These are phyloP conservation scores for Zea luxurians DNA, from an alignment of 176 grass and related monocot species.

Conservation along the genomic window DNA sequence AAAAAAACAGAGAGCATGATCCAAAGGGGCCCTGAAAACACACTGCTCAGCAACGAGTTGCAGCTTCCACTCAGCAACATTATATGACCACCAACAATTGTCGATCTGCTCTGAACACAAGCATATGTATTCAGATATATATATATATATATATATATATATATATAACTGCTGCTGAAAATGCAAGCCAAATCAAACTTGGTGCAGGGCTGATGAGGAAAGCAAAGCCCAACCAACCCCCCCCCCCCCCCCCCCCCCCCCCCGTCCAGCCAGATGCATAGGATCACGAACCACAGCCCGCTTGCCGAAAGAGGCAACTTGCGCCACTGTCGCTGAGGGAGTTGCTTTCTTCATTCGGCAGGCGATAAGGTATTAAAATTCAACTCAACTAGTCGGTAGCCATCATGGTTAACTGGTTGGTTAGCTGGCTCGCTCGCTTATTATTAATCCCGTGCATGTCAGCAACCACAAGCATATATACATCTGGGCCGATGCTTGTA, in stretches of 20 bases:
- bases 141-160: too few relatives aligned
- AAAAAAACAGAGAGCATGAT: too few relatives aligned
- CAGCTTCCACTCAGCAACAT: not conserved
- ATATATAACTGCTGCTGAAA: not conserved
- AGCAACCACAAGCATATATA: not conserved
- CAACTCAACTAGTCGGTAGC: not conserved
- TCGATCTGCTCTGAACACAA: not conserved
- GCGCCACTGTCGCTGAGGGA: not conserved
- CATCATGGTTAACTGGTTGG: not conserved
- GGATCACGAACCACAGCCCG: not conserved
- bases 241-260: too few relatives aligned
- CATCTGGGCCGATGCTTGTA: not conserved
- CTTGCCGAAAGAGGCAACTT: conserved; percentile 33
- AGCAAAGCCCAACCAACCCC: not conserved
- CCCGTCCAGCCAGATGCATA: conserved; percentile 16
- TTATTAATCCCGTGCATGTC: not conserved
- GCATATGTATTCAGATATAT: not conserved
- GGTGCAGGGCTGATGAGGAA: not conserved
- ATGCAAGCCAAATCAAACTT: conserved; percentile 8
- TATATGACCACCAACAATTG: not conserved
- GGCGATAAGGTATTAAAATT: not conserved
- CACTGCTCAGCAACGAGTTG: too few relatives aligned
- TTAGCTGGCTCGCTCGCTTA: not conserved
- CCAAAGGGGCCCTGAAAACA: too few relatives aligned
- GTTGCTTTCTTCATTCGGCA: conserved; percentile 11